Evolutionary conservation across 2,329 filamentous ascomycete genomes (phyloP), one percentile per base, ranked within the genome.

Genomic region (Leptographium procerum): DNA sequence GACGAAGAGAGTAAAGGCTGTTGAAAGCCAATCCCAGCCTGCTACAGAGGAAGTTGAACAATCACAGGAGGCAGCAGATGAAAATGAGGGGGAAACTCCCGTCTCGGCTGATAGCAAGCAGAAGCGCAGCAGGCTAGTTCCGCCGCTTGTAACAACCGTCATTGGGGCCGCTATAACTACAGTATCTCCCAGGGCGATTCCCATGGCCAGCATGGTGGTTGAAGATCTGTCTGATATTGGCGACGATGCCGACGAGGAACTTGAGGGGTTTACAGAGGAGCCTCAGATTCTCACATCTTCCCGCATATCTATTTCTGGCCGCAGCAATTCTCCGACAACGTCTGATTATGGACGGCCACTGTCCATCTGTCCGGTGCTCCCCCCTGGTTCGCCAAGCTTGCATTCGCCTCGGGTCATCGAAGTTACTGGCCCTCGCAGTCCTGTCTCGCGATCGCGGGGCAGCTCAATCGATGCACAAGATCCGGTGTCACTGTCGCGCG

Each of bases 321-420:
- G 75, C 28, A 71, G 69, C 62, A 74, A 73, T 34, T 80, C 79
- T 0, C 77, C 78, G 2, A 70, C 77, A 3, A 68, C 70, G 2
- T 79, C 79, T 0, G 80, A 83, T 9, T 69, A 70, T 47, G 72
- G 72, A 31, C 75, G 64, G 61, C 73, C 65, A 57, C 67, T 70
- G 34, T 70, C 72, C 22, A 70, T 72, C 59, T 71, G 59, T 61
- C 72, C 65, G 62, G 72, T 63, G 62, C 67, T 70, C 64, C 76
- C 66, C 64, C 68, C 68, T n/a, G 69, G 75, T 51, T 72, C 76
- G 5, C 70, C 77, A 3, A 82, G 79, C 63, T 72, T 81, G 22
- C 76, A 77, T 61, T 83, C 81, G 3, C 77, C 79, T 40, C 77
- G 81, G n/a, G 71, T 84, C 40, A 79, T 84, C 29, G 80, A 84